These are phyloP conservation scores for Wickerhamiella sergipiensis DNA, from an alignment of 805 yeast genomes.

Conservation along the genomic window DNA sequence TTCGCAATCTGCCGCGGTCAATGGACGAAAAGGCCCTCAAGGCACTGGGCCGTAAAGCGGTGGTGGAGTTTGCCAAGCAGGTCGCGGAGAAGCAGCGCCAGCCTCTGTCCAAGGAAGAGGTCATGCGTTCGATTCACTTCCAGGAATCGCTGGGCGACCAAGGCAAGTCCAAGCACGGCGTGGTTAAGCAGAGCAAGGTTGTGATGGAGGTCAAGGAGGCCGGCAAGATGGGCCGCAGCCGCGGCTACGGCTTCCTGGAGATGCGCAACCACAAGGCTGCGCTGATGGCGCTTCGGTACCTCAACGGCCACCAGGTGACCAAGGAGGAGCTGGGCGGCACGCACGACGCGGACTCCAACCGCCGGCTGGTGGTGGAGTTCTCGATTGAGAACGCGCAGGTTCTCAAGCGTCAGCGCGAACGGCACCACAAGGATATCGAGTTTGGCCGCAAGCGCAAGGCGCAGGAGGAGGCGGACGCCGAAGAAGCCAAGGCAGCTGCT, in stretches of 20 bases:
- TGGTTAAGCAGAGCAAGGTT: constrained; percentile 85
- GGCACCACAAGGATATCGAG: constrained; percentile 15
- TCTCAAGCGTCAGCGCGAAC: constrained; percentile 73
- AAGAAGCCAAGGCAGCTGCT: constrained; percentile 5
- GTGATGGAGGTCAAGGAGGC: constrained; percentile 85
- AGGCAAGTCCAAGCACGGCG: constrained; percentile 62
- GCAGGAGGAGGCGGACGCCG: constrained; percentile 13
- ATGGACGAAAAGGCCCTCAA: constrained; percentile 81
- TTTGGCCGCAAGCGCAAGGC: constrained; percentile 17
- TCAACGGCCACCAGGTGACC: constrained; percentile 82
- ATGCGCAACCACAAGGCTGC: constrained; percentile 86
- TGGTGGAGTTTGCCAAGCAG: constrained; percentile 86
- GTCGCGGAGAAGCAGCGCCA: constrained; percentile 65
- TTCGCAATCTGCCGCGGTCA: constrained; percentile 85
- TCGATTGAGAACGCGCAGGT: constrained; percentile 94
- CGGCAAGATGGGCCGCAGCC: constrained; percentile 75
- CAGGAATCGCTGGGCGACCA: constrained; percentile 38
- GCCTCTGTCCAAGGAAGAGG: constrained; percentile 79
- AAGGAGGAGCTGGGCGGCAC: constrained; percentile 38
- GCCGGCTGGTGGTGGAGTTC: constrained; percentile 84
- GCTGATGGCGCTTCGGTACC: constrained; percentile 92
- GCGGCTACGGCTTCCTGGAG: constrained; percentile 95
- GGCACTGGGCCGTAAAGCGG: constrained; percentile 86
- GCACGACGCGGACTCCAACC: constrained; percentile 26
- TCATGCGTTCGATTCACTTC: constrained; percentile 59